Evolutionary conservation across 371 early-diverging fungal genomes (phyloP), one percentile per base, ranked within the genome.

Genomic region (Syncephalastrum monosporum): DNA sequence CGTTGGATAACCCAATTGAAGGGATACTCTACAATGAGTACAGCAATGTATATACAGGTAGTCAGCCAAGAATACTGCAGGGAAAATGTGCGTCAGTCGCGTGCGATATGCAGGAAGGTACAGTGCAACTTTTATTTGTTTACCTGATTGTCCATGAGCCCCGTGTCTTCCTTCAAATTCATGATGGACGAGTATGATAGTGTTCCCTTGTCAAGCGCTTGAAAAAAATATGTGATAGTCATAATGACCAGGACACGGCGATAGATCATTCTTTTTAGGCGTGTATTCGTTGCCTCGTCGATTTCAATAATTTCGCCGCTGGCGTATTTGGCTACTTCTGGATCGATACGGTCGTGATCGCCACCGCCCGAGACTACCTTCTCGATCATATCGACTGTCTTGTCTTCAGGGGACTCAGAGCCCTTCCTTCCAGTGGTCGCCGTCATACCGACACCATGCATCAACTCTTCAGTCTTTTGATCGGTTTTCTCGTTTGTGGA

Each of bases 31-130:
- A 65, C 59, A 33, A 65, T 51, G 29, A 65, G 27, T 14, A 65
- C 49, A 17, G 66, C 66, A 61, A 65, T 65, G 25, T 65, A 65
- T n/a, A 65, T 65, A 48, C 66, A 65, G 7, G 66, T 65, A 17
- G 66, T 65, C 8, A 65, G 42, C 66, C 66, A 65, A 19, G 62
- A 53, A 17, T 65, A 65, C 62, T 65, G 38, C 38, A 33, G 10
- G 33, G 38, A 33, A 12, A 33, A 33, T 8, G 38, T 33, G 38
- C 12, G 8, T 33, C 38, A 33, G 38, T 10, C 10, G 38, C 38
- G 38, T 33, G 29, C 29, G 45, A 27, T 16, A 47, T 33, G 38
- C 38, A 29, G 17, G 21, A 8, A 55, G 17, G 13, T 15, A 27
- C 21, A 8, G 29, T 16, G 24, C 16, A 17, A 27, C 4, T 27